These are phyloP conservation scores for Raphidocelis subcapitata DNA, from an alignment of 139 green algal species.

Conservation along the genomic window DNA sequence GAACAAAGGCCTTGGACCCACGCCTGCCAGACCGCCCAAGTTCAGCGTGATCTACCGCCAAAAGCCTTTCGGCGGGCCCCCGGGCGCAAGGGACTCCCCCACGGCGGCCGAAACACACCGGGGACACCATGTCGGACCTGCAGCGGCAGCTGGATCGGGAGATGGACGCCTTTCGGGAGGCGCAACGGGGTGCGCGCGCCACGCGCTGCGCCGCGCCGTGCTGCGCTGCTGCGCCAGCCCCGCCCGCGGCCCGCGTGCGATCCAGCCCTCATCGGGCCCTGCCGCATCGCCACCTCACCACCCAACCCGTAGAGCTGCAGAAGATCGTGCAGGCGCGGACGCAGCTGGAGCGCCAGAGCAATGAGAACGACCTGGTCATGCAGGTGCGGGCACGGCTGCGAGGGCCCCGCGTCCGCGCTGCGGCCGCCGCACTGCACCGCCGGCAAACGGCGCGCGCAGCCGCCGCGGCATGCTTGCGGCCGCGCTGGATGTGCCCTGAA, in stretches of 20 bases:
- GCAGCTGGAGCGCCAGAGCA: constrained; percentile 62
- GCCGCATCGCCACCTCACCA: neutral
- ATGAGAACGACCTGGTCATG: constrained; percentile 74
- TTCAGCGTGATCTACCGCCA: no score
- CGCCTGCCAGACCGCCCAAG: no score
- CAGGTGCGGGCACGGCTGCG: constrained; percentile 39
- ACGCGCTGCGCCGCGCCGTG: no score
- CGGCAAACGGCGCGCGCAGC: neutral
- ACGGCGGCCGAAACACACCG: no score
- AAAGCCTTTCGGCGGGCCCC: no score
- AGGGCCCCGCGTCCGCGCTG: no score
- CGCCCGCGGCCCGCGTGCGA: neutral
- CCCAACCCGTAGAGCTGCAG: constrained; percentile 59
- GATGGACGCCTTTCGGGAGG: neutral
- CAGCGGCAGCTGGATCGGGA: neutral
- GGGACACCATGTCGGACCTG: neutral
- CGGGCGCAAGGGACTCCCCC: no score
- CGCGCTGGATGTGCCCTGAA: neutral
- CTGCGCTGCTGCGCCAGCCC: neutral
- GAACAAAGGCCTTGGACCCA: no score
- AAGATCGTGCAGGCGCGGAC: constrained; percentile 44
- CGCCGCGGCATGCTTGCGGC: neutral
- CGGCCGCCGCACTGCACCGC: no score
- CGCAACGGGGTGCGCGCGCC: neutral
- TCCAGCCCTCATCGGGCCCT: neutral